These are phyloP conservation scores for Thelonectria rubi DNA, from an alignment of 2,329 filamentous ascomycete species.

Conservation along the genomic window DNA sequence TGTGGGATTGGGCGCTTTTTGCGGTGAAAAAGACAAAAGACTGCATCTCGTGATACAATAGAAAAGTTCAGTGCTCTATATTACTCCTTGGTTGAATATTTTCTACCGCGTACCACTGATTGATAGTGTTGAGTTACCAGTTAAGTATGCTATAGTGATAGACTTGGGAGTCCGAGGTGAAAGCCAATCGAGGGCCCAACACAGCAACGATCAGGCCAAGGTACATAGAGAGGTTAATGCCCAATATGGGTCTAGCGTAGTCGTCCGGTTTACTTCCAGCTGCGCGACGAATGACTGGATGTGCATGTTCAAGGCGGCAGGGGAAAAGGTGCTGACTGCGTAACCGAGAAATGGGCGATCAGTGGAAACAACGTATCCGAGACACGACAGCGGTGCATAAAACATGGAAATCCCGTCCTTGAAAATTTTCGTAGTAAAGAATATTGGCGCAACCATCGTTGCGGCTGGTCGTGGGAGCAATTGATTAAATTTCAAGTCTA, in stretches of 20 bases:
- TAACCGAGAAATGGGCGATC: not conserved
- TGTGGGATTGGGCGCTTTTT: not conserved
- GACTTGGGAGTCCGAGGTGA: no score
- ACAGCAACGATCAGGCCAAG: not conserved
- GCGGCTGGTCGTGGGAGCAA: not conserved
- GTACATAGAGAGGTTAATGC: not conserved
- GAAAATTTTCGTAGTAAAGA: not conserved
- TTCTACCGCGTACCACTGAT: not conserved
- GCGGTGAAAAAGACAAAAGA: not conserved
- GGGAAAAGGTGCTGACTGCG: not conserved
- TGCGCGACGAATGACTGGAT: not conserved
- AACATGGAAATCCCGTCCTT: not conserved
- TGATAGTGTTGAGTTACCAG: no score
- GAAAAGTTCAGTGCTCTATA: slow-evolving; percentile 1
- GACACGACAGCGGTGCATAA: not conserved
- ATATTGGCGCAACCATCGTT: not conserved
- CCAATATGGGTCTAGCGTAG: not conserved
- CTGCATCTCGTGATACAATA: not conserved
- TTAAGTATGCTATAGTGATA: no score
- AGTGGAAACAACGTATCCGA: not conserved
- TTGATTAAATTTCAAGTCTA: not conserved
- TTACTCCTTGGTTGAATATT: not conserved
- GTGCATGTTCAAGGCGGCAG: not conserved
- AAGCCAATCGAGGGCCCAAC: no score
- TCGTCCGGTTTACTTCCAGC: not conserved